phyloP scores from a whole-genome alignment of 164 flowering plant genomes.

The Aristolochia contorta region DNA sequence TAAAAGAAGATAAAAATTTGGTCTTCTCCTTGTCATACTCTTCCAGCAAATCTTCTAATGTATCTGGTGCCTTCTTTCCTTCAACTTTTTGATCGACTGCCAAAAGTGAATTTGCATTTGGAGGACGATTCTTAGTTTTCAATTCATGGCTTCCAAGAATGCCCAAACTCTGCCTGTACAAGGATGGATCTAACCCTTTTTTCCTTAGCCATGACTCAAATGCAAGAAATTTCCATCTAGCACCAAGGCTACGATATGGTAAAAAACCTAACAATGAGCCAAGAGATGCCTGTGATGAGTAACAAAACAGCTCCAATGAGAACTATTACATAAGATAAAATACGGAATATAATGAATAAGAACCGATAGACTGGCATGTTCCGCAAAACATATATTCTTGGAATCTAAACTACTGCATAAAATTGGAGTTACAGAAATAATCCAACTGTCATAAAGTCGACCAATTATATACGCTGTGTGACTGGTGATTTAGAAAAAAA shows the following conservation, averaged over 20 bases:
- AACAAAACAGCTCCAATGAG: constrained; percentile 4
- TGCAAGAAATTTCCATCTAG: constrained; percentile 82
- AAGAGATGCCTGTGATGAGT: constrained; percentile 60
- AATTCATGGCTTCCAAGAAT: constrained; percentile 40
- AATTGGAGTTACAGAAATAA: too few species aligned
- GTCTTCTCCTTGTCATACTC: constrained; percentile 78
- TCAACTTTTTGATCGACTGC: constrained; percentile 13
- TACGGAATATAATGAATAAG: too few species aligned
- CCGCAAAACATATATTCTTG: too few species aligned
- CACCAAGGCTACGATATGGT: constrained; percentile 73
- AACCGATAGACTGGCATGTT: too few species aligned
- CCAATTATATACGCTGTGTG: too few species aligned
- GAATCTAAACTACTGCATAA: too few species aligned
- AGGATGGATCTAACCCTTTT: constrained; percentile 70
- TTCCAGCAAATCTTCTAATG: constrained; percentile 73
- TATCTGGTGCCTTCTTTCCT: constrained; percentile 34
- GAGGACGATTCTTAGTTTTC: constrained; percentile 18
- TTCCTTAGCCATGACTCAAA: constrained; percentile 89
- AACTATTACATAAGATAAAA: background rate
- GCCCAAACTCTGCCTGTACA: constrained; percentile 52
- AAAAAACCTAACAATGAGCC: constrained; percentile 81
- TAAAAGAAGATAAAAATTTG: constrained; percentile 71
- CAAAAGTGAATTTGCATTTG: constrained; percentile 16
- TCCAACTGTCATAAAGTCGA: too few species aligned
- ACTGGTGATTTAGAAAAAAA: too few species aligned